Evolutionary conservation across 2,329 filamentous ascomycete species (phyloP).

Genomic region (Aphanocladium album): DNA sequence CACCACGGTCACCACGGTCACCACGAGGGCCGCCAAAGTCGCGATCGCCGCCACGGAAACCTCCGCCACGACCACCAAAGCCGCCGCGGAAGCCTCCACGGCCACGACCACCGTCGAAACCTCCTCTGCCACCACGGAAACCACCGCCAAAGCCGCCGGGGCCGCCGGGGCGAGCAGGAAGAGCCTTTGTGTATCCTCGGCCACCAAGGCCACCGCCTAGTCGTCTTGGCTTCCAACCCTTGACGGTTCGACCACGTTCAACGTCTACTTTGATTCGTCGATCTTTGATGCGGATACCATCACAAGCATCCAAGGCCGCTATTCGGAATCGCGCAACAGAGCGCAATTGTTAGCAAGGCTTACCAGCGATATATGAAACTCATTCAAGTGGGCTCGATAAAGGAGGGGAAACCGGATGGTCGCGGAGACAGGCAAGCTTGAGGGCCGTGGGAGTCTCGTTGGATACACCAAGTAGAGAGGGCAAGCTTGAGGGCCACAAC

Average conservation of each 20-base stretch:
- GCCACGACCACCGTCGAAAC: conserved; percentile 40
- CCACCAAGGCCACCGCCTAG: conserved; percentile 90
- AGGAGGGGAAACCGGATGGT: conserved; percentile 22
- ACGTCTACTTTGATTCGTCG: conserved; percentile 91
- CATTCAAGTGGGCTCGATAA: conserved; percentile 12
- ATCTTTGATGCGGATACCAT: conserved; percentile 90
- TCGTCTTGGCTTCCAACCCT: conserved; percentile 86
- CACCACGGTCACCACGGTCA: conserved; percentile 31
- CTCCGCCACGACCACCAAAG: conserved; percentile 31
- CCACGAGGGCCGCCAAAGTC: conserved; percentile 25
- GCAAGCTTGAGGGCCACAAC: conserved; percentile 40
- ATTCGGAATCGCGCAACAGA: conserved; percentile 49
- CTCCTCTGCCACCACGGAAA: conserved; percentile 42
- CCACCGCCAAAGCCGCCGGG: conserved; percentile 50
- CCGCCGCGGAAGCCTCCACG: conserved; percentile 44
- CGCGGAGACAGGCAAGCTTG: conserved; percentile 51
- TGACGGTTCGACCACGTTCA: conserved; percentile 89
- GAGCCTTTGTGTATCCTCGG: conserved; percentile 83
- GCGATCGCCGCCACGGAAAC: conserved; percentile 44
- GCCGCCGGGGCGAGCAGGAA: conserved; percentile 64
- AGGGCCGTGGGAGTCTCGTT: conserved; percentile 48
- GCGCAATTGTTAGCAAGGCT: conserved; percentile 65
- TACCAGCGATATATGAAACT: conserved; percentile 39
- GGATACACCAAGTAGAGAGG: conserved; percentile 30
- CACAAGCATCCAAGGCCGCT: conserved; percentile 84